Evolutionary conservation across 2,329 filamentous ascomycete species (phyloP), one percentile per base, ranked within the genome.

Genomic region (Dactylonectria estremocensis): DNA sequence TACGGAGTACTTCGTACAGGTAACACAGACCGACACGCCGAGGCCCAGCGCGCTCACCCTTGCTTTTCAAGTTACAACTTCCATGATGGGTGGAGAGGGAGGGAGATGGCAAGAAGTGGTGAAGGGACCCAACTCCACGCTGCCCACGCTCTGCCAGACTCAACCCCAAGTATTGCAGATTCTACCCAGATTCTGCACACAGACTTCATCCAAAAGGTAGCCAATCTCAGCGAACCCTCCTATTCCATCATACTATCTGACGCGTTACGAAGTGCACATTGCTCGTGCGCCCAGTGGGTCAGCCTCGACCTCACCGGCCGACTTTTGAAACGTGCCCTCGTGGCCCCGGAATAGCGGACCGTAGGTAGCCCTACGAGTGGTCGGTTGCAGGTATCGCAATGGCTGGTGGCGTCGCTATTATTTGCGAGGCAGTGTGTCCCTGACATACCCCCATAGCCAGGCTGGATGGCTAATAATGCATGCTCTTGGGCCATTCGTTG

Each of bases 301-400:
- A 49, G 10, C 46, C 24, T 49, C 37, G 43, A 16, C 46, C 24
- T 49, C 37, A 53, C 62, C 31, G 22, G 56, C 52, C 50, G 63
- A 61, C 50, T 56, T 61, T 61, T 65, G 63, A 61, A 65, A 65
- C 50, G 43, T 49, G 56, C 62, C 62, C 54, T 50, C 43, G 52
- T 60, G 48, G 52, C 52, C 40, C 31, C 37, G 43, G 37, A 20
- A 46, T 24, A 22, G 33, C 22, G 53, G 18, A 49, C 35, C 31
- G 61, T 28, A 28, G 7, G 24, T 35, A 48, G 49, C 48, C 37
- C 43, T 53, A 53, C 31, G 31, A 28, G 48, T 20, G 10, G n/a
- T 53, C 50, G 50, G 50, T 53, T 18, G 50, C 31, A 33, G 31
- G 31, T 16, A n/a, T 53, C 31, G 31, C 50, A 6, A 2, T 11